A percentile compares a stretch with the other conserved stretches of the same genome.
These are phyloP conservation scores for Paecilomyces dactylethromorphus DNA, from an alignment of 2,329 filamentous ascomycete genomes.

Conservation along the genomic window DNA sequence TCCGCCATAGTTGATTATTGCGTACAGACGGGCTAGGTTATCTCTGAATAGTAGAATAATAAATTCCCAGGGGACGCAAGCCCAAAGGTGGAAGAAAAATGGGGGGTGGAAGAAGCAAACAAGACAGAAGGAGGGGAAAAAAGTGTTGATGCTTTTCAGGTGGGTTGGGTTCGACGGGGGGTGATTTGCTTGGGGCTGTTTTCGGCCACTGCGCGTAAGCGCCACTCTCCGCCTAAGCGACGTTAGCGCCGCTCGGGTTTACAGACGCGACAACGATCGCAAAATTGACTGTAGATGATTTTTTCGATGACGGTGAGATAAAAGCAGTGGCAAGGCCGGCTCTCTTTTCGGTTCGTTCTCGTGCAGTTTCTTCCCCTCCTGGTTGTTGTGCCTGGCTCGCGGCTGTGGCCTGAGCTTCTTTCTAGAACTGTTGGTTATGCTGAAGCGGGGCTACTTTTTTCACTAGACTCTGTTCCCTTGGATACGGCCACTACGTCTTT, in stretches of 20 bases:
- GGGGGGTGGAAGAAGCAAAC: conserved; percentile 10
- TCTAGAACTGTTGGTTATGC: background rate
- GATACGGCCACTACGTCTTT: background rate
- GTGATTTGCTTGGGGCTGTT: conserved; percentile 12
- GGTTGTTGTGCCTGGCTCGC: background rate
- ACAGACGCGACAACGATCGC: background rate
- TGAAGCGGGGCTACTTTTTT: background rate
- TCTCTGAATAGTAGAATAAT: background rate
- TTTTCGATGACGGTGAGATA: background rate
- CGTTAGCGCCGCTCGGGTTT: conserved; percentile 10
- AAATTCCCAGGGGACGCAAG: conserved; percentile 5
- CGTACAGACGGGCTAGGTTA: conserved; percentile 6
- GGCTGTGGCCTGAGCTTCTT: background rate
- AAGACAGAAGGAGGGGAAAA: conserved; percentile 3
- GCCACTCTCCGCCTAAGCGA: conserved; percentile 19
- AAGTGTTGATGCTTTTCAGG: conserved; percentile 10
- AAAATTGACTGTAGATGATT: background rate
- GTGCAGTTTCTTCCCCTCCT: background rate
- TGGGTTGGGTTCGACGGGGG: conserved; percentile 15
- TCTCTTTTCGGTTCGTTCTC: background rate
- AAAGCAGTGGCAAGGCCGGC: background rate
- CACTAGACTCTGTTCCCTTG: background rate
- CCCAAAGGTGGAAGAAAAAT: conserved; percentile 7
- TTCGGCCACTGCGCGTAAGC: conserved; percentile 13
- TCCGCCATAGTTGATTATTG: conserved; percentile 70